Conservation (phyloP, 23 red algal genomes). For the Gracilaria gracilis region DNA sequence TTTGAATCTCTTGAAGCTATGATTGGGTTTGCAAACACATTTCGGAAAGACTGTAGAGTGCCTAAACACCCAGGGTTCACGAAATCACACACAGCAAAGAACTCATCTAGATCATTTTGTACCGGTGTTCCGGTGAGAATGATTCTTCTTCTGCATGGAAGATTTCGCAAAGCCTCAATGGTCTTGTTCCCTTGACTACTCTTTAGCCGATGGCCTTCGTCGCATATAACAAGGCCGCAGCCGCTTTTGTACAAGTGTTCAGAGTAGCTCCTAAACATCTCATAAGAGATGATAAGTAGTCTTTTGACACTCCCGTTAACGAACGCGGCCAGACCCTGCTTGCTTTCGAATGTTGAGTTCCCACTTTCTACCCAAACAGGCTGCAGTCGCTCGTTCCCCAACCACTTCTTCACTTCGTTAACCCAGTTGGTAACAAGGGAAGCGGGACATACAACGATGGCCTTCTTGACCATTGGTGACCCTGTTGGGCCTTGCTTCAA, state of each 20-base stretch:
- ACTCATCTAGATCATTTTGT: constrained; percentile 95
- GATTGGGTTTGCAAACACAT: constrained; percentile 86
- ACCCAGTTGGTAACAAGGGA: constrained; percentile 82
- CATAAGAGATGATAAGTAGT: constrained; percentile 90
- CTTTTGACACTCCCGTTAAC: constrained; percentile 62
- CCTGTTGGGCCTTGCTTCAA: constrained; percentile 67
- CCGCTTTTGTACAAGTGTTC: constrained; percentile 66
- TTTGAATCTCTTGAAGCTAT: constrained; percentile 75
- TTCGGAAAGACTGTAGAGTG: constrained; percentile 76
- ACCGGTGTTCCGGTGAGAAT: constrained; percentile 94
- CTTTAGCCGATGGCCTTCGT: constrained; percentile 97
- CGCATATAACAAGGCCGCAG: constrained; percentile 84
- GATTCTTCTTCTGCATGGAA: constrained; percentile 87
- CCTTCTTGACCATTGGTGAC: constrained; percentile 57
- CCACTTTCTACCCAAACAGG: constrained; percentile 65
- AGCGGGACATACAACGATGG: constrained; percentile 73
- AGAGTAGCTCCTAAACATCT: constrained; percentile 82
- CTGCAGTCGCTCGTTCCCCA: constrained; percentile 65
- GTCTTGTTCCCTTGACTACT: constrained; percentile 79
- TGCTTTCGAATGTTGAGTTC: constrained; percentile 56
- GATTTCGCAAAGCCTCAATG: constrained; percentile 83
- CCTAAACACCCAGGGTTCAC: constrained; percentile 89
- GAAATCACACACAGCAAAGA: constrained; percentile 93
- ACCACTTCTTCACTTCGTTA: constrained; percentile 81
- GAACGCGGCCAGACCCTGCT: constrained; percentile 60